A percentile compares a stretch with the other conserved stretches of the same genome.
phyloP scores from a whole-genome alignment of 371 early-diverging fungal genomes.

The Batkoa obscura region DNA sequence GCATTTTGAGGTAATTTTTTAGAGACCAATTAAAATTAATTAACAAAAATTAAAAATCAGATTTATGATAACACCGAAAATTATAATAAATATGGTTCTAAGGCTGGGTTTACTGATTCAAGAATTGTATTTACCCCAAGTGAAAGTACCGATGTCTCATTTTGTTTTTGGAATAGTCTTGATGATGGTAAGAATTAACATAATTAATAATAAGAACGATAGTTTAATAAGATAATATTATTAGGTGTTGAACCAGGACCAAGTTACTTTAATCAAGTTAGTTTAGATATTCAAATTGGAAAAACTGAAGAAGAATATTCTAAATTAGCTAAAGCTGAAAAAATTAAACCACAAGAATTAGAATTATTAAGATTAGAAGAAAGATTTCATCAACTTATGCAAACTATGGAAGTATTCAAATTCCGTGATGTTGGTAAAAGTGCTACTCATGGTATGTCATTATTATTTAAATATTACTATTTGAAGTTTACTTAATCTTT shows the following conservation, averaged over 20 bases:
- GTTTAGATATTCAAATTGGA: neutral
- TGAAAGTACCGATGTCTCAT: neutral
- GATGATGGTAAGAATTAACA: neutral
- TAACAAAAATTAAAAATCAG: neutral
- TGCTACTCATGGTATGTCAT: neutral
- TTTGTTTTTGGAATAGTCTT: conserved; percentile 3
- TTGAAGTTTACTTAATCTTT: too few relatives aligned
- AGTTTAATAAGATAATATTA: neutral
- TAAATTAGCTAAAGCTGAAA: conserved; percentile 5
- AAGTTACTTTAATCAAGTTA: neutral
- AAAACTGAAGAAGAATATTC: conserved; percentile 5
- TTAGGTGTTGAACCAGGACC: neutral
- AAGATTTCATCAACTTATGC: neutral
- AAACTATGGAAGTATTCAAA: neutral
- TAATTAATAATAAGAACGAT: neutral
- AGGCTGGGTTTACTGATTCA: neutral
- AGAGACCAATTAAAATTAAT: neutral
- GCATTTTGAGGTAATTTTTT: neutral
- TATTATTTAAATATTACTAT: too few relatives aligned
- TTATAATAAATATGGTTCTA: conserved; percentile 4
- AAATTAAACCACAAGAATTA: conserved; percentile 3
- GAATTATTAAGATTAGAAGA: neutral
- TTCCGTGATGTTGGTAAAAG: neutral
- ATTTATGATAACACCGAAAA: neutral
- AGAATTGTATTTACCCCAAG: conserved; percentile 2